Evolutionary conservation across 129 eudicot species (phyloP), one percentile per base, ranked within the genome.

Genomic region (Chrysanthemum seticuspe): DNA sequence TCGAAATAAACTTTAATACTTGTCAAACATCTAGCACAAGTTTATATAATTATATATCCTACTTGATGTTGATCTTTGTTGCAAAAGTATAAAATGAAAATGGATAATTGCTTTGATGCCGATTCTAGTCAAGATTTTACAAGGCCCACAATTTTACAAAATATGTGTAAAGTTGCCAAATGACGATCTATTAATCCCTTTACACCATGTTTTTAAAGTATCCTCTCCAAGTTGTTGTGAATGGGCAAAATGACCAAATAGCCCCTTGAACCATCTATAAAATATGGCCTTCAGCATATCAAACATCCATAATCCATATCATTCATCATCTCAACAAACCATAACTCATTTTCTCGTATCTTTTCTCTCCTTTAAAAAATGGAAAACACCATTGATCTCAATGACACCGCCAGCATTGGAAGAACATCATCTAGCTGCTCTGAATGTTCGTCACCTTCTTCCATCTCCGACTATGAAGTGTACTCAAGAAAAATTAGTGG

Each of bases 381-480:
- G 80, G 62, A 31, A 0, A 16, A 2, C 0, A 0, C 66, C 44
- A 75, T 10, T 34, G 64, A 70, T 6, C n/a, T 5, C 14, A 66
- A 8, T 23, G 50, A 23, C 13, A 73, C 10, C 34, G 0, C 13
- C 49, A 15, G 34, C 34, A 59, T 21, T 11, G 79, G 29, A 31
- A 62, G 71, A 10, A 23, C 67, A 27, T 66, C 27, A 44, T 75
- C 79, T 27, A 56, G 13, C 31, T 66, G n/a, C 65, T 75, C 79
- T 2, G 74, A 75, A 5, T 66, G 59, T 75, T 75, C 79, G 1
- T 74, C 70, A 8, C 0, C 50, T 6, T 55, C 79, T 14, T 75
- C 59, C 27, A 66, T 85, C 16, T 82, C 87, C 8, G 87, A 79
- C 50, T 86, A 82, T 36, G 93, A 87, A 55, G 88, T 85, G 40